A percentile compares a stretch with the other conserved stretches of the same genome.
phyloP scores from a whole-genome alignment of 441 rosid genomes.

The Gossypium trilobum region DNA sequence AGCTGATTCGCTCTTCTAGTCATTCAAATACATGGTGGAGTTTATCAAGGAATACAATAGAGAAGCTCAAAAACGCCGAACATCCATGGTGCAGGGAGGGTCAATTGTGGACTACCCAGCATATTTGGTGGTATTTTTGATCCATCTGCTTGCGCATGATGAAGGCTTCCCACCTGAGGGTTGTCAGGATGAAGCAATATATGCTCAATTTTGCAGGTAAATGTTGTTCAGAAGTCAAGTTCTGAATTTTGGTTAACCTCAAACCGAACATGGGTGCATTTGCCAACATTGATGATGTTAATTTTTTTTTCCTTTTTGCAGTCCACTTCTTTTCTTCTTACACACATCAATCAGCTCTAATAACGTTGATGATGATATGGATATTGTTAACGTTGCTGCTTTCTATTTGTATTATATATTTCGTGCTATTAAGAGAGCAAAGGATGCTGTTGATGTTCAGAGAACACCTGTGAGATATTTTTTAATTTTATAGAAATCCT shows the following conservation, averaged over 20 bases:
- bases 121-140: slow-evolving; percentile 63
- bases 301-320: slow-evolving; percentile 36
- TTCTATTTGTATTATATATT: slow-evolving; percentile 46
- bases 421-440: slow-evolving; percentile 77
- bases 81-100: slow-evolving; percentile 35
- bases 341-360: slow-evolving; percentile 40
- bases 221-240: slow-evolving; percentile 10
- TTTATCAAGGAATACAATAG: slow-evolving; percentile 50
- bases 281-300: slow-evolving; percentile 13
- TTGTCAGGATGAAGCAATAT: slow-evolving; percentile 57
- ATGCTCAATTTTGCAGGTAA: slow-evolving; percentile 62
- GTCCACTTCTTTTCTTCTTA: slow-evolving; percentile 62
- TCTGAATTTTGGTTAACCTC: neutral
- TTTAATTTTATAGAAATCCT: neutral
- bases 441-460: slow-evolving; percentile 66
- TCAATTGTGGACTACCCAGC: slow-evolving; percentile 57
- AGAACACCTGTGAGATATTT: slow-evolving; percentile 56
- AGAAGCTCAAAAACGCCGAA: slow-evolving; percentile 41
- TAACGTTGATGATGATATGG: slow-evolving; percentile 33
- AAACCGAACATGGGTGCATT: slow-evolving; percentile 5
- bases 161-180: slow-evolving; percentile 56
- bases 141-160: slow-evolving; percentile 82
- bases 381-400: slow-evolving; percentile 35
- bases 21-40: slow-evolving; percentile 57
- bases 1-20: slow-evolving; percentile 36